Evolutionary conservation across 179 eudicot genomes (phyloP), one percentile per base, ranked within the genome.

Genomic region (Pouteria campechiana): DNA sequence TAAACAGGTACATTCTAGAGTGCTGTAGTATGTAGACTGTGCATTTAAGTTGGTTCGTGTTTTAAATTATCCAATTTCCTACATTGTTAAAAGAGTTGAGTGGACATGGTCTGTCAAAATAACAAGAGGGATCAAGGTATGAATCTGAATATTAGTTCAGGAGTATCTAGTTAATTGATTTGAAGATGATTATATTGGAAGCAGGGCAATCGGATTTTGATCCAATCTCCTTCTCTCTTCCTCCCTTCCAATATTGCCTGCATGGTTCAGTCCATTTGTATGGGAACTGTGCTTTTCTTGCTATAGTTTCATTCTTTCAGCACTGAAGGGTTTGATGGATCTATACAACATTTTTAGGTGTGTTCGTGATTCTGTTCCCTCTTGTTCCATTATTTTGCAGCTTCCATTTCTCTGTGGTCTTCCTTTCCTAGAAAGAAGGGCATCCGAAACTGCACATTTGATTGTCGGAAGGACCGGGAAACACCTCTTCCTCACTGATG

Each of bases 391-490:
- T 23, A 19, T 35, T 56, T 32, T 21, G 19, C 60, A 88, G 97
- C 73, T 88, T 25, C 97, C 97, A 4, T 62, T 84, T 46, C 90
- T 88, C 50, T 84, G 97, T 46, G 97, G 97, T 25, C 70, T 88
- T 57, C 69, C 79, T 40, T 83, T 83, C 60, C 63, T 83, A 49
- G 94, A 84, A 52, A 77, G 68, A 63, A 78, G 78, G 57, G 83
- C 87, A 33, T 59, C 81, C 19, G 76, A 80, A 73, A 80, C 94
- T 20, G 94, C 97, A 35, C 96, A 87, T 50, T 58, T 73, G 79
- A 46, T 88, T 61, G 94, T 76, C 32, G 94, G 97, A 53, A 84
- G 88, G 65, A 74, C 96, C 10, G 94, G 97, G 60, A 83, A 70
- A 68, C 97, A 88, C 73, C 84, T 88, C 37, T 88, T 88, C 58